Evolutionary conservation across 1,284 basidiomycete genomes (phyloP), one percentile per base, ranked within the genome.

Genomic region (Heterobasidion occidentale): DNA sequence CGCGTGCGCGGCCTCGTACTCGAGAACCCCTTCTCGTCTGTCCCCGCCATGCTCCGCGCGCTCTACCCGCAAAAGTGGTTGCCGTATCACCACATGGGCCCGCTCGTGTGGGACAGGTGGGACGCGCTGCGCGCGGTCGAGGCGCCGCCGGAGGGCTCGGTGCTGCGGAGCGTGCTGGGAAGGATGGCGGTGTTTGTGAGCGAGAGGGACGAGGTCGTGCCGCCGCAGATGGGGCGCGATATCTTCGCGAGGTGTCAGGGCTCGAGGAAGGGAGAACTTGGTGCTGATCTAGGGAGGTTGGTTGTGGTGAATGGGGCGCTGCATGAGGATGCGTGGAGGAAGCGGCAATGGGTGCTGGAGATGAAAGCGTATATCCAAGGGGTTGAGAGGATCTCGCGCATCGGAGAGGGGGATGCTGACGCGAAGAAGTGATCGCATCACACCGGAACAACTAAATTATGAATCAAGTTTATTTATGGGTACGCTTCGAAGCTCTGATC

Each of bases 1-100:
- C 56, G 60, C 36, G 64, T 77, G 9, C 57, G 58, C 19, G 78
- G 75, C 1, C 60, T 79, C 7, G 66, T 80, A 3, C 65, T 81
- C 9, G 79, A 81, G 62, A 81, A 81, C 61, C 74, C 79, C 0
- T 75, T 81, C 58, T 63, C 74, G 0, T 78, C 75, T 7, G 73
- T 80, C n/a, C 74, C 76, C 0, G 72, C 63, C 19, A 80, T 81
- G 79, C 70, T 80, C 3, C 64, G 67, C 19, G 73, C 76, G 6
- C 64, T 81, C 4, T 81, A 81, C 58, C 75, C 78, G 0, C 71
- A 76, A 52, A 65, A 63, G 34, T 79, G 77, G 77, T 59, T 80
- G 7, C 79, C 78, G 0, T 80, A 80, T 58, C 75, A 71, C 38
- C 74, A 78, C 59, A 71, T 80, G 38, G 71, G 71, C 2, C 68